Evolutionary conservation across 2,329 filamentous ascomycete genomes (phyloP), one percentile per base, ranked within the genome.

Genomic region (Hypoxylon sp.): DNA sequence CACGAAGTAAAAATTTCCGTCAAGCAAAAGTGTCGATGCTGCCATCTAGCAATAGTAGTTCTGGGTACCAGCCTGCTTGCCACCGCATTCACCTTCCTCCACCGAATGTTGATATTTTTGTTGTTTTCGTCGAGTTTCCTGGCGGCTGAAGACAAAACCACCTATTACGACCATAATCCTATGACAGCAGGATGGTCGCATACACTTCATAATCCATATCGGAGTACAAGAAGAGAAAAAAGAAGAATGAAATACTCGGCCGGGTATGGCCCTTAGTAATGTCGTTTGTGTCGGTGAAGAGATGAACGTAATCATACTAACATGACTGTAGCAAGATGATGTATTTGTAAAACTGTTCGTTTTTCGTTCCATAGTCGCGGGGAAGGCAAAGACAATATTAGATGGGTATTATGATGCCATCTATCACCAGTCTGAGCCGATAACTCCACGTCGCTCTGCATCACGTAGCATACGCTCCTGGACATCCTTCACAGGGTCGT

Each of bases 381-480:
- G 50, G 42, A 29, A 47, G 31, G 37, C 52, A 59, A 52, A 57
- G 29, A 59, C 53, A 54, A 42, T 24, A 17, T 29, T 29, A 37
- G 42, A 37, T 22, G 55, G 31, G 29, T 22, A 52, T 55, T 14
- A 17, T 35, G 37, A 35, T 60, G 22, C 44, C 47, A 19, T 48
- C 31, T 51, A 35, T 68, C 70, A 78, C 68, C 76, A 78, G 47
- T 73, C 73, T 26, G 75, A 74, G 64, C 74, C 73, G 68, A 77
- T 75, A 65, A 78, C 68, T 47, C 77, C 76, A 57, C 75, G 76
- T 66, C 72, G 74, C 66, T 77, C 70, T 2, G 77, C 76, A 68
- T 78, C 76, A 57, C 76, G 77, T 39, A 78, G 71, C 73, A 76
- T 77, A 22, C 69, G 74, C 67, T 77, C 70, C 53, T 76, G 75